Evolutionary conservation across 2,329 filamentous ascomycete genomes (phyloP).

Genomic region (Colletotrichum liriopes): DNA sequence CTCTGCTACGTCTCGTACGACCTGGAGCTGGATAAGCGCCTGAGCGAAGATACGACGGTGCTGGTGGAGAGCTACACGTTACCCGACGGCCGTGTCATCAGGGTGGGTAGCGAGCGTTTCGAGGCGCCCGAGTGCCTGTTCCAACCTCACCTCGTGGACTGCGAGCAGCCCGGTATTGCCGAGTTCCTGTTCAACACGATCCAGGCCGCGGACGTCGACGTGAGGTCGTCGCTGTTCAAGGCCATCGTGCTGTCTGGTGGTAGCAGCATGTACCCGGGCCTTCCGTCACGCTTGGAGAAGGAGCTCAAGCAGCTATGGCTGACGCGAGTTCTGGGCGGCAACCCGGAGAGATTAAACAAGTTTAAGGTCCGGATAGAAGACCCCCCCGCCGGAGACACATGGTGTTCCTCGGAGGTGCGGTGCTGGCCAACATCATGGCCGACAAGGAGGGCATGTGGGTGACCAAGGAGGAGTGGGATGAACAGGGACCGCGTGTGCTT

Average conservation of each 20-base stretch:
- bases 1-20: conserved; percentile 99
- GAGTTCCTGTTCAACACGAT: conserved; percentile 99
- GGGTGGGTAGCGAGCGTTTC: conserved; percentile 96
- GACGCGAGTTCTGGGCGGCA: conserved; percentile 88
- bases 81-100: conserved; percentile 95
- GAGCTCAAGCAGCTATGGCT: conserved; percentile 99
- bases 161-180: conserved; percentile 95
- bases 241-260: conserved; percentile 97
- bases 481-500: conserved; percentile 86
- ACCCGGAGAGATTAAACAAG: conserved; percentile 95
- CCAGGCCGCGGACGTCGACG: conserved; percentile 94
- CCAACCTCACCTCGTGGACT: conserved; percentile 97
- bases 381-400: conserved; percentile 96
- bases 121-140: conserved; percentile 98
- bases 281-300: conserved; percentile 96
- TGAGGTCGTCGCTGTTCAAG: conserved; percentile 94
- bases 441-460: conserved; percentile 99
- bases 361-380: conserved; percentile 99
- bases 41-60: conserved; percentile 97
- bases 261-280: conserved; percentile 98
- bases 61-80: conserved; percentile 98
- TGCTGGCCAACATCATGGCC: conserved; percentile 98
- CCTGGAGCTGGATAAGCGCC: conserved; percentile 93
- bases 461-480: conserved; percentile 95
- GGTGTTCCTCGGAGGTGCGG: conserved; percentile 98